These are phyloP conservation scores for Trichoderma sp. DNA, from an alignment of 2,329 filamentous ascomycete genomes.

Conservation along the genomic window DNA sequence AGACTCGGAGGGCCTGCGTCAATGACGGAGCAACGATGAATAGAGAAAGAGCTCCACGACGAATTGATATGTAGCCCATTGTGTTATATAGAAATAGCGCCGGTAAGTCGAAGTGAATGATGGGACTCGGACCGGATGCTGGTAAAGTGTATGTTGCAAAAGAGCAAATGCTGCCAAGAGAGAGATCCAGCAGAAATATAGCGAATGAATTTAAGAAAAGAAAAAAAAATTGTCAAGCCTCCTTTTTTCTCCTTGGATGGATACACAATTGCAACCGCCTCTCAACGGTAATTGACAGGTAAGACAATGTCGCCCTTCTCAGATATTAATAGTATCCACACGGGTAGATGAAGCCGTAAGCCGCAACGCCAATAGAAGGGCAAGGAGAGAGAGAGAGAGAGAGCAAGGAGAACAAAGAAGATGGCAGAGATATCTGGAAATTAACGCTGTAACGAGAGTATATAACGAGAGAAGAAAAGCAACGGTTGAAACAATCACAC, in stretches of 20 bases:
- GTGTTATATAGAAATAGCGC: neutral
- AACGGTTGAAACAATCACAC: neutral
- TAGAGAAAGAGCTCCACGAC: conserved; percentile 18
- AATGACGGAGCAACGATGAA: conserved; percentile 31
- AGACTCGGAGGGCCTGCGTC: conserved; percentile 52
- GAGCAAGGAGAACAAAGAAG: neutral
- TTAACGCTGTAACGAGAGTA: neutral
- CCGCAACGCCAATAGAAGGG: neutral
- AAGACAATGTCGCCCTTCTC: neutral
- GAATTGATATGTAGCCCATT: conserved; percentile 22
- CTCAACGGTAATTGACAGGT: neutral
- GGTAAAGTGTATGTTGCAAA: neutral
- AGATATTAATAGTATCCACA: neutral
- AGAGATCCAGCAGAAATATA: neutral
- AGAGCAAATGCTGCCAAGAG: neutral
- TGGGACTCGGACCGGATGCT: neutral
- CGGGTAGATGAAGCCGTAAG: neutral
- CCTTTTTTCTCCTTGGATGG: neutral
- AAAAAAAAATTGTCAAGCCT: neutral
- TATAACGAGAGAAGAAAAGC: neutral
- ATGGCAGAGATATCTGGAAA: neutral
- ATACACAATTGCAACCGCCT: neutral
- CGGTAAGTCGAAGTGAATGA: neutral
- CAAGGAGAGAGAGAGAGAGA: neutral
- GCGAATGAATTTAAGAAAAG: neutral